These are phyloP conservation scores for Leucosporidium yakuticum DNA, from an alignment of 768 basidiomycete genomes.

Conservation along the genomic window DNA sequence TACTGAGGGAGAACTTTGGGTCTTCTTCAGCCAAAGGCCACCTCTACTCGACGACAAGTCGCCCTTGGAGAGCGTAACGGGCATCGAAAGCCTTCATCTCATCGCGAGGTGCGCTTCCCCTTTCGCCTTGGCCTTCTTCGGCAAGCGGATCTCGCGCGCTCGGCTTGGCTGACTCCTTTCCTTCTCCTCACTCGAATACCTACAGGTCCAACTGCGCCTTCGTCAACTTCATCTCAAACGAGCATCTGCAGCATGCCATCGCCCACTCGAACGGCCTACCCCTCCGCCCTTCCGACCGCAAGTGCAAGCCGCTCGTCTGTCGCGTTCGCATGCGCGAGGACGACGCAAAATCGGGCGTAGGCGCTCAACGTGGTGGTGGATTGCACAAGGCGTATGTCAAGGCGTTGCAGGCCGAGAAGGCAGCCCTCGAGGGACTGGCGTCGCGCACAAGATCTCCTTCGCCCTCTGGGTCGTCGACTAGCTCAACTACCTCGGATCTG, in stretches of 20 bases:
- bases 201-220: constrained; percentile 75
- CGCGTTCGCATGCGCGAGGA: constrained; percentile 73
- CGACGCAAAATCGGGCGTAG: constrained; percentile 81
- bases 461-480: neutral
- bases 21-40: constrained; percentile 58
- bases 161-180: neutral
- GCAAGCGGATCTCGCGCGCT: no score
- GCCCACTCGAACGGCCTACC: constrained; percentile 62
- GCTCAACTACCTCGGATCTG: neutral
- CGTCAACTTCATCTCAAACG: constrained; percentile 70
- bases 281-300: constrained; percentile 62
- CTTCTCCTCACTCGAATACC: neutral
- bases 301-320: constrained; percentile 75
- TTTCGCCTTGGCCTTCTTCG: constrained; percentile 55
- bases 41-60: constrained; percentile 36
- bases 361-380: constrained; percentile 70
- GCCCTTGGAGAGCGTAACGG: constrained; percentile 38
- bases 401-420: neutral
- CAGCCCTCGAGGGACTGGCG: neutral
- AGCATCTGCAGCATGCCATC: constrained; percentile 61
- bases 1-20: constrained; percentile 75
- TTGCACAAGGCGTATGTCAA: constrained; percentile 77
- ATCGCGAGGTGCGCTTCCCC: constrained; percentile 56
- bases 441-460: constrained; percentile 34
- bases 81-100: constrained; percentile 78